phyloP scores from a whole-genome alignment of 179 eudicot species.

The Silene noctiflora region DNA sequence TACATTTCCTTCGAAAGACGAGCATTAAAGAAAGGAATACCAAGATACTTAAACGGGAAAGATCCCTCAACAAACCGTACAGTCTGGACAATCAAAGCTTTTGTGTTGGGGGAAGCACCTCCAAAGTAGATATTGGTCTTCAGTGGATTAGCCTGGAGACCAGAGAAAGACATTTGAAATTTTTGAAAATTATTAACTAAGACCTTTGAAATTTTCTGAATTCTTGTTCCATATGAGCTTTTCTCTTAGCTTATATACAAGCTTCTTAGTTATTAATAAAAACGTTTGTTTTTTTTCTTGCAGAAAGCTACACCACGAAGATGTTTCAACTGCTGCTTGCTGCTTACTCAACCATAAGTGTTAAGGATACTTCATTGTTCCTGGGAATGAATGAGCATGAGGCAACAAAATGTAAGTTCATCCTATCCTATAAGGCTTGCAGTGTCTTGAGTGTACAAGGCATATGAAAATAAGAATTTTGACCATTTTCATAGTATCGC shows the following conservation, averaged over 20 bases:
- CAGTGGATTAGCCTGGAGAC: too few relatives aligned
- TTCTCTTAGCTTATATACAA: neutral
- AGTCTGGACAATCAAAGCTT: too few relatives aligned
- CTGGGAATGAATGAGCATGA: conserved; percentile 83
- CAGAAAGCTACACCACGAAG: conserved; percentile 71
- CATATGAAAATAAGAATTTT: too few relatives aligned
- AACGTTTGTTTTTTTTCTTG: conserved; percentile 19
- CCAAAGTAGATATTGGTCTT: too few relatives aligned
- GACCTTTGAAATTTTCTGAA: too few relatives aligned
- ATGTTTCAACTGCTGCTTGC: conserved; percentile 76
- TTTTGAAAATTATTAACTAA: too few relatives aligned
- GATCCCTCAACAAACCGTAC: too few relatives aligned
- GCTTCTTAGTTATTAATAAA: neutral
- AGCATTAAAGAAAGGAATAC: too few relatives aligned
- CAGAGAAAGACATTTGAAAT: too few relatives aligned
- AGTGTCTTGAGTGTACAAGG: neutral
- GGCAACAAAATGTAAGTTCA: conserved; percentile 65
- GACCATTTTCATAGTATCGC: neutral
- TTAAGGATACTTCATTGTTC: conserved; percentile 71
- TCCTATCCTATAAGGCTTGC: neutral
- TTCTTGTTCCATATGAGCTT: neutral
- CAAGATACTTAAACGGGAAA: too few relatives aligned
- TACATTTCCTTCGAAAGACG: too few relatives aligned
- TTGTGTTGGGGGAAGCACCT: too few relatives aligned
- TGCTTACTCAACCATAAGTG: conserved; percentile 89